Percentiles rank a stretch among this genome's conserved stretches.
phyloP scores from a whole-genome alignment of 768 basidiomycete genomes.

The Tylopilus felleus region DNA sequence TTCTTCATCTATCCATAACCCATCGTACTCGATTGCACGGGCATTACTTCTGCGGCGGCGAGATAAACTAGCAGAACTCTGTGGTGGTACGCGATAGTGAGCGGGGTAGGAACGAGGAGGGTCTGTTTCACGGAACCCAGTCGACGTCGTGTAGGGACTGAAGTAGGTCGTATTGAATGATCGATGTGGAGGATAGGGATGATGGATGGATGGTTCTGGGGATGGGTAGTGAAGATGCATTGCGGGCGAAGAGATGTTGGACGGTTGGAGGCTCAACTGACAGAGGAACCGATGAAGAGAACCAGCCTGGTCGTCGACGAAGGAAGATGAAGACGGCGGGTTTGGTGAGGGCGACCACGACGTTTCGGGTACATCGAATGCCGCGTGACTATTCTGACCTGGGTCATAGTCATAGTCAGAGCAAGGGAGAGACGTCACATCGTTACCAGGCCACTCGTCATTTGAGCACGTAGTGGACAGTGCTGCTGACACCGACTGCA shows the following conservation, averaged over 20 bases:
- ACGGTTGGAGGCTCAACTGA: background rate
- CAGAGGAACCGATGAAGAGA: background rate
- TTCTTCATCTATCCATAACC: conserved; percentile 9
- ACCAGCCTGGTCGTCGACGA: background rate
- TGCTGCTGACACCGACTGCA: background rate
- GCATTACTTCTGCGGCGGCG: background rate
- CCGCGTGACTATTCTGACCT: background rate
- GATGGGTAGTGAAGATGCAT: background rate
- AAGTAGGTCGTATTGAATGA: background rate
- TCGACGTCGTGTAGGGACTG: background rate
- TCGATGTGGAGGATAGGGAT: background rate
- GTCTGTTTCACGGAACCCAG: background rate
- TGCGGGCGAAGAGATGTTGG: too few relatives aligned
- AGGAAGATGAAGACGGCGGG: too few relatives aligned
- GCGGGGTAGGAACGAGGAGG: background rate
- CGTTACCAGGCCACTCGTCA: background rate
- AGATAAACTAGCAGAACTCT: background rate
- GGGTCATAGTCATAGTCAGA: background rate
- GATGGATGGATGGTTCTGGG: too few relatives aligned
- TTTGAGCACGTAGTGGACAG: too few relatives aligned
- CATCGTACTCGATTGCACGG: conserved; percentile 1
- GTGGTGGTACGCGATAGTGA: background rate
- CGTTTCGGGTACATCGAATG: background rate
- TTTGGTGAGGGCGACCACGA: background rate
- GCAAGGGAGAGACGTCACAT: too few relatives aligned